Evolutionary conservation across 169 alveolate species (phyloP), one percentile per base, ranked within the genome.

Genomic region (Eimeria maxima): DNA sequence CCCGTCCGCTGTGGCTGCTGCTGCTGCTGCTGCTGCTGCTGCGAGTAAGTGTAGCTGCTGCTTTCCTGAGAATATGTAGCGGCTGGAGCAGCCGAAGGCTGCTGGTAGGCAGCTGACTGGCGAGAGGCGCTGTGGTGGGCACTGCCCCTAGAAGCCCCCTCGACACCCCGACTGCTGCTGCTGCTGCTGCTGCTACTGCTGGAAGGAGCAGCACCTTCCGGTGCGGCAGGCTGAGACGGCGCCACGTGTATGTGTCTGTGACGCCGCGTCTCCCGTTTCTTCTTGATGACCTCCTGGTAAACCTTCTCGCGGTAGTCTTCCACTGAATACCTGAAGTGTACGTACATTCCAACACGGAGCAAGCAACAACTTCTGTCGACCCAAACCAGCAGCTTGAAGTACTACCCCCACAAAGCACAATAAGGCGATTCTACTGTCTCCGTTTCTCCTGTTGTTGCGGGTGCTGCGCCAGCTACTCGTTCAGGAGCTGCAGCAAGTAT

Each of bases 221-320:
- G 2, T 2, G 63, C n/a, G 27, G 89, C 42, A 73, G 50, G 29
- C 71, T 69, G 89, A 10, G 76, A 45, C 18, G 57, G 38, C 24
- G 67, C 71, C 55, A 47, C 33, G 63, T 29, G 69, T 50, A 20
- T 69, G 94, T 65, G 94, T 71, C 65, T 44, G 84, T 90, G 95
- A 55, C 97, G 95, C 45, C 97, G 95, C 90, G 80, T 94, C 50
- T 96, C 97, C 84, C 94, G 89, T 83, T 94, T 96, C 96, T 94
- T 96, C 93, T 73, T 78, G 24, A 96, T 93, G 88, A 96, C 96
- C 81, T 96, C 97, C 42, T 90, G 76, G 95, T 96, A 96, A 18
- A 96, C 86, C 13, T 94, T 88, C 42, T 96, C 97, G 18, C 97
- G 94, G 90, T 96, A 96, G 93, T 96, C 97, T 47, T 93, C 96